Base-by-base conservation (phyloP, 1,284 basidiomycete species). In the Grifola frondosa region DNA sequence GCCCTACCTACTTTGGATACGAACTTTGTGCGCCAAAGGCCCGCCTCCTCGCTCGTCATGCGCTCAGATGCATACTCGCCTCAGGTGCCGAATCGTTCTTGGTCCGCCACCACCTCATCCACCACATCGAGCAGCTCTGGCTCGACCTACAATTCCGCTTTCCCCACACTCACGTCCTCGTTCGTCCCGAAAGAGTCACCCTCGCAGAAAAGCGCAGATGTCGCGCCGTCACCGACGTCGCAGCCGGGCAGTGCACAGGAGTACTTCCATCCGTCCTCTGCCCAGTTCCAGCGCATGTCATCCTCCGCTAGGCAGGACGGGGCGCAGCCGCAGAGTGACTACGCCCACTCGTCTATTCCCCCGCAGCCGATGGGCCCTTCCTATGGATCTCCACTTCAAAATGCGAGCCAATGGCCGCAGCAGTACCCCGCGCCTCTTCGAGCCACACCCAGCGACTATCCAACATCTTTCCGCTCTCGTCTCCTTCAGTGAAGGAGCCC, bases 161-260 rank as follows among this genome's bases (percentile, higher is more conserved):
- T 64, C 48, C 65, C 64, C 33, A 65, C 66, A 17, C 60, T 67
- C 30, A 56, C 59, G 16, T 67, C 75, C 16, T 65, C 75, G 6
- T 78, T 73, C 60, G 73, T 62, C 70, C 77, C 43, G 42, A 53
- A 28, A 61, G 37, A 64, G 47, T 56, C 61, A 35, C 63, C 62
- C 37, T 34, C 51, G 31, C 42, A 51, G 41, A 43, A 55, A 28
- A 44, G 35, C 29, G 44, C 48, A 23, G 59, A 60, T 33, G 35
- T 50, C 25, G 36, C 38, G 16, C 35, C 62, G 13, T 60, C 71
- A 34, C 53, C 63, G 20, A 44, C 55, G 15, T 38, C 56, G 5
- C 45, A 53, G 22, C 41, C 52, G 5, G 46, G 43, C 25, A 41
- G 31, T 37, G 32, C 47, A 21, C 51, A 50, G 29, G 60, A 57